Conservation (phyloP, 1,284 basidiomycete genomes). For the Rhodotorula mucilaginosa region DNA sequence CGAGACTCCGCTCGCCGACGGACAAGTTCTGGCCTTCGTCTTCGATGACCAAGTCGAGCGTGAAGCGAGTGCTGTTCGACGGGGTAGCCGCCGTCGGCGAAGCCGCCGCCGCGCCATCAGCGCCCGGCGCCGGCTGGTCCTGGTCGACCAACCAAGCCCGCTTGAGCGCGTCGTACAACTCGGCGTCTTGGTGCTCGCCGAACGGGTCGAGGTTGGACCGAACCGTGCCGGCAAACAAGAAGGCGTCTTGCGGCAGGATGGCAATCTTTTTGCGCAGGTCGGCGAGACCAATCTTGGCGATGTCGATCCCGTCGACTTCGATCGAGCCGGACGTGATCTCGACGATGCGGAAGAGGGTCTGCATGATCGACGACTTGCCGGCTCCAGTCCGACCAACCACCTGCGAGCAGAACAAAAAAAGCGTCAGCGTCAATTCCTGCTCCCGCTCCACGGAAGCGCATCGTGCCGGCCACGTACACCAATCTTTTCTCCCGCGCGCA, state of each 20-base stretch:
- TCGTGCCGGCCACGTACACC: conserved; percentile 52
- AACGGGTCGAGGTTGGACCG: conserved; percentile 68
- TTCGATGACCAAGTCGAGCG: conserved; percentile 74
- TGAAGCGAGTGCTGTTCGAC: conserved; percentile 54
- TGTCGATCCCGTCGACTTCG: conserved; percentile 51
- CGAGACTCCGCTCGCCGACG: conserved; percentile 64
- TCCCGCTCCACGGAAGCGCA: background rate
- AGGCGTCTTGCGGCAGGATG: conserved; percentile 81
- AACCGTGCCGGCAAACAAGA: conserved; percentile 64
- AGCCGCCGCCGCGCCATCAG: background rate
- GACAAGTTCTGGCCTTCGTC: conserved; percentile 81
- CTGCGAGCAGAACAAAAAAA: background rate
- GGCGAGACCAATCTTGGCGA: conserved; percentile 55
- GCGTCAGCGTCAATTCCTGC: too few species aligned
- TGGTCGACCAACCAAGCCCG: conserved; percentile 44
- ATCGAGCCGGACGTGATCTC: conserved; percentile 43
- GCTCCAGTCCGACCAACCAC: conserved; percentile 2
- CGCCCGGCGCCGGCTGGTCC: conserved; percentile 1
- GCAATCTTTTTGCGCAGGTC: conserved; percentile 53
- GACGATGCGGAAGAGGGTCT: conserved; percentile 58
- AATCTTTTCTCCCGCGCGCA: conserved; percentile 56
- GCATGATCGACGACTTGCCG: conserved; percentile 65
- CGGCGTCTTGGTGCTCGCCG: conserved; percentile 54
- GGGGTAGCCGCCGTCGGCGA: background rate
- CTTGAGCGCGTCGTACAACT: conserved; percentile 46